Percentiles rank a stretch among this genome's conserved stretches.
phyloP scores from a whole-genome alignment of 2,329 filamentous ascomycete genomes.

The Neofusicoccum ribis region DNA sequence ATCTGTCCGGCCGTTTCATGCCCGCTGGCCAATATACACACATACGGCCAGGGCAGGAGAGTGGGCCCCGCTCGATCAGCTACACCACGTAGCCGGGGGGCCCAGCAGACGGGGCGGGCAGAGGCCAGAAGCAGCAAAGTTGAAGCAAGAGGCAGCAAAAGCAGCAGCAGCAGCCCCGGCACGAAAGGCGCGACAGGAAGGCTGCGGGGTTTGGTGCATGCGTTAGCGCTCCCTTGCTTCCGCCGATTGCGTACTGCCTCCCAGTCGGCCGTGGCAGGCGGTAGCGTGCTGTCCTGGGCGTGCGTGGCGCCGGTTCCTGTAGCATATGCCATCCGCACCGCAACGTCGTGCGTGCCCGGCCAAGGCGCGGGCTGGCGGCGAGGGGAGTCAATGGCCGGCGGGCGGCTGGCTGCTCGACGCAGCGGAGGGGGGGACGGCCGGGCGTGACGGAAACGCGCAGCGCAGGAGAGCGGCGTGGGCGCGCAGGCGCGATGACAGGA shows the following conservation, averaged over 20 bases:
- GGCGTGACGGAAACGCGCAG: conserved; percentile 6
- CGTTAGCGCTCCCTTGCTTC: conserved; percentile 16
- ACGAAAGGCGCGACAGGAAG: background rate
- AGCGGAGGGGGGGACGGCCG: background rate
- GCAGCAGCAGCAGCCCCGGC: background rate
- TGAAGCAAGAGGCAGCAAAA: background rate
- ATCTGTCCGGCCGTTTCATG: background rate
- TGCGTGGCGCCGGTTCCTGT: background rate
- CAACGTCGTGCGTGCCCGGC: no score
- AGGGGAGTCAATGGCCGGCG: background rate
- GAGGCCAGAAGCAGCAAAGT: background rate
- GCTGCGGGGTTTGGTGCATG: background rate
- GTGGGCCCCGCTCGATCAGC: background rate
- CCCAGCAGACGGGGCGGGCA: background rate
- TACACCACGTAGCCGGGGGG: background rate
- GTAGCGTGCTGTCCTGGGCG: background rate
- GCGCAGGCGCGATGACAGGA: background rate
- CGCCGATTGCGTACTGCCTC: conserved; percentile 3
- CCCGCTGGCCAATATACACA: background rate
- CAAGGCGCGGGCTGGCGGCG: background rate
- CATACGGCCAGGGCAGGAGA: background rate
- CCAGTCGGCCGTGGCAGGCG: background rate
- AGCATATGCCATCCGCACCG: background rate
- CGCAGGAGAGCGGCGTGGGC: background rate
- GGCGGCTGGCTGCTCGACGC: background rate